phyloP scores from a whole-genome alignment of 805 yeast species.

The Scheffersomyces ergatensis region DNA sequence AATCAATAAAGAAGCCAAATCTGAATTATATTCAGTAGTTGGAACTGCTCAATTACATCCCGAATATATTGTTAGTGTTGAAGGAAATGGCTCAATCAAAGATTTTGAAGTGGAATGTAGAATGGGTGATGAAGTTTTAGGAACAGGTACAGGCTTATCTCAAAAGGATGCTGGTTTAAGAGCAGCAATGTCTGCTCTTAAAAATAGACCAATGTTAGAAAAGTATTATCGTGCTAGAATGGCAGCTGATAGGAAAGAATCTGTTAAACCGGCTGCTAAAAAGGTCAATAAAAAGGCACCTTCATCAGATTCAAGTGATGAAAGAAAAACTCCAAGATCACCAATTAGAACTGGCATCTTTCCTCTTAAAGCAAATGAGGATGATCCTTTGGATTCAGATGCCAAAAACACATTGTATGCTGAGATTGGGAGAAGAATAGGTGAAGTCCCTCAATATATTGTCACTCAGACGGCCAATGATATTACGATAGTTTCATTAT shows the following conservation, averaged over 20 bases:
- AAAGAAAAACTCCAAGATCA: constrained; percentile 6
- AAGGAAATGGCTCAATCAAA: constrained; percentile 46
- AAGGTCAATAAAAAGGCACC: constrained; percentile 1
- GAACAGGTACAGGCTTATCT: constrained; percentile 68
- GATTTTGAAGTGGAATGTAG: constrained; percentile 65
- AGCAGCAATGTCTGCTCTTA: constrained; percentile 82
- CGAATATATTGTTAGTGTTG: constrained; percentile 47
- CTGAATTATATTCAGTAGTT: constrained; percentile 70
- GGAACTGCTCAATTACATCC: constrained; percentile 74
- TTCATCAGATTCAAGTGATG: constrained; percentile 1
- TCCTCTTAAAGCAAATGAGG: constrained; percentile 26
- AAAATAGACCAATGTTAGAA: constrained; percentile 56
- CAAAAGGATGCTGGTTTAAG: constrained; percentile 74
- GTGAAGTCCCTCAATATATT: constrained; percentile 32
- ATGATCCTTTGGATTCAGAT: constrained; percentile 23
- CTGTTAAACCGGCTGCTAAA: constrained; percentile 6
- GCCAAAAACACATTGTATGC: constrained; percentile 42
- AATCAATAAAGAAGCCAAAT: constrained; percentile 68
- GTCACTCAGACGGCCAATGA: constrained; percentile 20
- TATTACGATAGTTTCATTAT: constrained; percentile 25
- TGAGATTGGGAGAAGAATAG: constrained; percentile 30
- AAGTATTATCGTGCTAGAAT: constrained; percentile 56
- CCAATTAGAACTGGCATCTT: constrained; percentile 12
- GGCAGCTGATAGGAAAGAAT: constrained; percentile 17
- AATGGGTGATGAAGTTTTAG: constrained; percentile 64